Evolutionary conservation across 495 filamentous ascomycete species (phyloP).

Genomic region (Penicillium macrosclerotiorum): DNA sequence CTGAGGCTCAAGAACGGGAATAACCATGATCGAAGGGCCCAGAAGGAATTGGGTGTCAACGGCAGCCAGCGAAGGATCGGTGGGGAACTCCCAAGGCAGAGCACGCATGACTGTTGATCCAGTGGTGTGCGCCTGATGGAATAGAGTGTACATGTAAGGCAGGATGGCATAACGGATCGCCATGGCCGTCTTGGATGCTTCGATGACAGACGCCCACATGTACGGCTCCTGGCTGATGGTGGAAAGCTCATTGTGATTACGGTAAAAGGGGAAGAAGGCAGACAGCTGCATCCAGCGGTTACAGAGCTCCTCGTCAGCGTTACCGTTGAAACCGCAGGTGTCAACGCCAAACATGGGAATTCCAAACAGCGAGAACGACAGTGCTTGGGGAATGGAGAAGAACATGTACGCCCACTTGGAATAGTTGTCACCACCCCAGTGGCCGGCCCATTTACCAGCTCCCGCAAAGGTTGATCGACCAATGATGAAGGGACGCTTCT

Average conservation of each 20-base stretch:
- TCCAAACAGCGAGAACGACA: slow-evolving; percentile 77
- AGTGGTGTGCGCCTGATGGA: slow-evolving; percentile 64
- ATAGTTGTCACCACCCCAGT: slow-evolving; percentile 86
- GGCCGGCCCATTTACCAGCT: slow-evolving; percentile 75
- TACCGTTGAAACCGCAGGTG: slow-evolving; percentile 76
- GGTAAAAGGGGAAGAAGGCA: slow-evolving; percentile 87
- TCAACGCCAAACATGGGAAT: slow-evolving; percentile 88
- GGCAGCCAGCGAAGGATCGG: slow-evolving; percentile 66
- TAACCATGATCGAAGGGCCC: slow-evolving; percentile 66
- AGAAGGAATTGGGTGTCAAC: slow-evolving; percentile 78
- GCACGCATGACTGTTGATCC: slow-evolving; percentile 80
- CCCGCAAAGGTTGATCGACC: slow-evolving; percentile 81
- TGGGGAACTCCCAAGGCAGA: slow-evolving; percentile 78
- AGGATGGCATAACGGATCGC: slow-evolving; percentile 70
- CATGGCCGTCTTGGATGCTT: slow-evolving; percentile 68
- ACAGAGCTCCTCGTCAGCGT: slow-evolving; percentile 73
- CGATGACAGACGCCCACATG: slow-evolving; percentile 65
- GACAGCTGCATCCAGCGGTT: slow-evolving; percentile 83
- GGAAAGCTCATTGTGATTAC: slow-evolving; percentile 72
- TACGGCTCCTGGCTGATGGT: slow-evolving; percentile 74
- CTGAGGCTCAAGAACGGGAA: slow-evolving; percentile 67
- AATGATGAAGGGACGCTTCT: slow-evolving; percentile 81
- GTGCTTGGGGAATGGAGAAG: slow-evolving; percentile 77
- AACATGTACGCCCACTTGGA: slow-evolving; percentile 68
- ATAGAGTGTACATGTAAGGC: slow-evolving; percentile 80